Base-by-base conservation (phyloP, 768 basidiomycete species). In the Pleurotus giganteus region DNA sequence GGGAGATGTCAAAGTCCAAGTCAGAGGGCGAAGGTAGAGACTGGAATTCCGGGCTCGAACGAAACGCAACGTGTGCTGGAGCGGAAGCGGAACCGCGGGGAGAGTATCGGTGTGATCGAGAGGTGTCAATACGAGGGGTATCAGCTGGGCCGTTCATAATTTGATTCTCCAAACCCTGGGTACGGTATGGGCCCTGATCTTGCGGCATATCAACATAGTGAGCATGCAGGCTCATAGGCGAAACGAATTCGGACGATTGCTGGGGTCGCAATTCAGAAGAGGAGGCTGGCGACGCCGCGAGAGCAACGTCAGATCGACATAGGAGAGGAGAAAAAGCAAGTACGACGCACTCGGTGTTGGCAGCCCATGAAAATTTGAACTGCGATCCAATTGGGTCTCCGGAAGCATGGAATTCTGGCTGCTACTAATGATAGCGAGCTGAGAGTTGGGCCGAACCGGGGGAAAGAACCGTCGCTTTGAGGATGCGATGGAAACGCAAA, bases 31-130 rank as follows among this genome's bases (percentile, higher is more conserved):
- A 76, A 2, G 76, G 70, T 11, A 77, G 67, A 1, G 71, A 63
- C 46, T 46, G 60, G 24, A 58, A 60, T 34, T 65, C 64, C 32
- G 70, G 73, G 58, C 61, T 75, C n/a, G 68, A 74, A 9, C 74
- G 74, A 63, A 92, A 92, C 3, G 84, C 89, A 28, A 91, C 74
- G 53, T 88, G 80, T 12, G 87, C 88, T 0, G 89, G 89, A 0
- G 89, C 88, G 12, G 89, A 89, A 32, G 73, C 73, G 0, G 80
- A 74, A 4, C 77, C 76, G 1, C 72, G 71, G 61, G 77, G 71
- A 47, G 67, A 62, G 47, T 64, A 65, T 32, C 60, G 71, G 55
- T 39, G 27, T 36, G 57, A 61, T 23, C 44, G 26, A 19, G 37
- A 24, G 44, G 55, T 56, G 39, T 60, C 57, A 63, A 37, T 56